Evolutionary conservation across 1,139 yeast species (phyloP).

Genomic region (Pneumocystis murina): DNA sequence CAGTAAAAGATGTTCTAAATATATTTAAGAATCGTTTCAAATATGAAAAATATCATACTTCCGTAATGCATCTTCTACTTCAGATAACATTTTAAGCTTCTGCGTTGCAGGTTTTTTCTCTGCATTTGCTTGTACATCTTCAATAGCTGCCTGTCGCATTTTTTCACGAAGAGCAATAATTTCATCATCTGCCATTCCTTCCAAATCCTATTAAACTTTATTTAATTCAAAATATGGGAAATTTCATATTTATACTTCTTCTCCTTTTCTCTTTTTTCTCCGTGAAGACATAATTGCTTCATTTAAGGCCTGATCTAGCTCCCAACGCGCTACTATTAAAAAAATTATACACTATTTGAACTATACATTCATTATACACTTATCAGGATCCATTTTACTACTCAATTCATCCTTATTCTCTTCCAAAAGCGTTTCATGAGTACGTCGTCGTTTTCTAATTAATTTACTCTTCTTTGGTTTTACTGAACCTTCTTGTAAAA

Average conservation of each 20-base stretch:
- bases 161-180: conserved; percentile 67
- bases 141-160: conserved; percentile 87
- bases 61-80: conserved; percentile 59
- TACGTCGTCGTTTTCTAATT: conserved; percentile 15
- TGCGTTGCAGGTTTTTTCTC: conserved; percentile 65
- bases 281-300: conserved; percentile 47
- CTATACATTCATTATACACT: conserved; percentile 4
- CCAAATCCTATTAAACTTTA: conserved; percentile 38
- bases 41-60: conserved; percentile 46
- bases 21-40: neutral
- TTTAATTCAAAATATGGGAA: neutral
- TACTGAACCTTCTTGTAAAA: conserved; percentile 4
- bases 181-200: conserved; percentile 85
- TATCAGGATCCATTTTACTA: conserved; percentile 2
- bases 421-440: conserved; percentile 19
- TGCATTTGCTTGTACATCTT: conserved; percentile 67
- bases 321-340: conserved; percentile 43
- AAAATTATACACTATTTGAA: conserved; percentile 8
- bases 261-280: conserved; percentile 46
- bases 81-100: conserved; percentile 66
- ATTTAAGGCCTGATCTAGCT: conserved; percentile 67
- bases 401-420: conserved; percentile 21
- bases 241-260: conserved; percentile 31
- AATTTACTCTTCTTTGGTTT: conserved; percentile 5
- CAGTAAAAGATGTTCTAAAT: conserved; percentile 33